A percentile compares a stretch with the other conserved stretches of the same genome.
Conservation (phyloP, 352 stramenopile genomes). For the Saprolegnia parasitica region DNA sequence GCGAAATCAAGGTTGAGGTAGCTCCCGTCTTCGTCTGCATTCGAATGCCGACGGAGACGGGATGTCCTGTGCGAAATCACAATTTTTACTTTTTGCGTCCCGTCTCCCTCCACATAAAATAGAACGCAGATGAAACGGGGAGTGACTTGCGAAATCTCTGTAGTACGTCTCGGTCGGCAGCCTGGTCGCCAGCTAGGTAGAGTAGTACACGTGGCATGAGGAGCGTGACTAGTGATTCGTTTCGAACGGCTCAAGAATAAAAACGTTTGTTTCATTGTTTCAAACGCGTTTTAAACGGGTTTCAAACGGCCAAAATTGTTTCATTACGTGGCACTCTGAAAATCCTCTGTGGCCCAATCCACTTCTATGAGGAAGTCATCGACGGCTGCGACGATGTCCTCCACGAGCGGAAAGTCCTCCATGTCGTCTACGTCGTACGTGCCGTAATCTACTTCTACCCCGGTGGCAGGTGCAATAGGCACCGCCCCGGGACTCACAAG, state of each 20-base stretch:
- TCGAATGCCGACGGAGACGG: too few species aligned
- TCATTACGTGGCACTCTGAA: background rate
- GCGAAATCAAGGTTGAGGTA: too few species aligned
- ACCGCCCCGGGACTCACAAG: background rate
- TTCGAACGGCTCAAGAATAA: background rate
- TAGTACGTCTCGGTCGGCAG: too few species aligned
- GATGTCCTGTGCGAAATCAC: too few species aligned
- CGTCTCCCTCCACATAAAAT: too few species aligned
- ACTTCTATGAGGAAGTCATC: background rate
- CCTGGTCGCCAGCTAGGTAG: too few species aligned
- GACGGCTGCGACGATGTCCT: background rate
- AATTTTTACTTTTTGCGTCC: too few species aligned
- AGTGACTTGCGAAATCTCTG: too few species aligned
- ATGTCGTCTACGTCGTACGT: background rate
- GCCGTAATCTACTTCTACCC: background rate
- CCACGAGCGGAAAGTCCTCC: background rate
- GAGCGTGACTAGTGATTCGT: background rate
- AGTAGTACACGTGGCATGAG: too few species aligned
- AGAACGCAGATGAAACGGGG: too few species aligned
- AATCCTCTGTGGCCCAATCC: background rate
- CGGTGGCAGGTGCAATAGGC: background rate
- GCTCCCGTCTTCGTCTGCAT: too few species aligned
- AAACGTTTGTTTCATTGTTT: slow-evolving; percentile 1
- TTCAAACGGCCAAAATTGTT: background rate
- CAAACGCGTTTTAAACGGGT: background rate